Evolutionary conservation across 345 rosid genomes (phyloP).

Genomic region (Chamaenerion angustifolium): DNA sequence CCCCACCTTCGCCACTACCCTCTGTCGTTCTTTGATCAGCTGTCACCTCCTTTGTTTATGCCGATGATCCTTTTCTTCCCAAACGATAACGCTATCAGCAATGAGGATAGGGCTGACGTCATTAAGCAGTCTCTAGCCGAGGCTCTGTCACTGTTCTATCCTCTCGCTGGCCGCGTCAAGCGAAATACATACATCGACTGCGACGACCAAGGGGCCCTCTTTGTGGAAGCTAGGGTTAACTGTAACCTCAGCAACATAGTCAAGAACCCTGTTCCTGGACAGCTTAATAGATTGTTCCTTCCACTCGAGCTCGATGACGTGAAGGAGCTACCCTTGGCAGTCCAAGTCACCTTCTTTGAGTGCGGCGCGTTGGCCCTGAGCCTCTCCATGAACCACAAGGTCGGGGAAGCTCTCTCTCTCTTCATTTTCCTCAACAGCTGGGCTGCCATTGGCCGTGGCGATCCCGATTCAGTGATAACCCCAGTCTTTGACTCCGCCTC

Average conservation of each 20-base stretch:
- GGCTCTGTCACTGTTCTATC: slow-evolving; percentile 16
- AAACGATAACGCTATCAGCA: slow-evolving; percentile 1
- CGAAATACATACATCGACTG: slow-evolving; percentile 13
- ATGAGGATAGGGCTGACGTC: not conserved
- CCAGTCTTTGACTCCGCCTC: slow-evolving; percentile 3
- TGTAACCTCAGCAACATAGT: slow-evolving; percentile 10
- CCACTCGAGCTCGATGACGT: not conserved
- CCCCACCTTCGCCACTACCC: slow-evolving; percentile 14
- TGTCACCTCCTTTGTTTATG: slow-evolving; percentile 10
- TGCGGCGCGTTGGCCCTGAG: slow-evolving; percentile 15
- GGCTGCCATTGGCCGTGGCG: slow-evolving; percentile 7
- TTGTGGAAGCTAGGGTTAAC: slow-evolving; percentile 5
- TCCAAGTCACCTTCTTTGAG: slow-evolving; percentile 15
- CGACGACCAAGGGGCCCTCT: slow-evolving; percentile 18
- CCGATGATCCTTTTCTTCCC: slow-evolving; percentile 14
- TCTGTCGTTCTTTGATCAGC: slow-evolving; percentile 18
- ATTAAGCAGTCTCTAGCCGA: slow-evolving; percentile 12
- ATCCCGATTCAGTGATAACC: not conserved
- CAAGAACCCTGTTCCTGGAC: slow-evolving; percentile 2
- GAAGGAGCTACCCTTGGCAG: not conserved
- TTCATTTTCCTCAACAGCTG: slow-evolving; percentile 8
- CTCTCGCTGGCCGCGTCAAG: slow-evolving; percentile 17
- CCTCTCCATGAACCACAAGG: slow-evolving; percentile 11
- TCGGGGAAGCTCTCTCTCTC: slow-evolving; percentile 10
- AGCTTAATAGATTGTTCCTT: slow-evolving; percentile 6